phyloP scores from a whole-genome alignment of 2,329 filamentous ascomycete species.

The Magnaporthiopsis incrustans region DNA sequence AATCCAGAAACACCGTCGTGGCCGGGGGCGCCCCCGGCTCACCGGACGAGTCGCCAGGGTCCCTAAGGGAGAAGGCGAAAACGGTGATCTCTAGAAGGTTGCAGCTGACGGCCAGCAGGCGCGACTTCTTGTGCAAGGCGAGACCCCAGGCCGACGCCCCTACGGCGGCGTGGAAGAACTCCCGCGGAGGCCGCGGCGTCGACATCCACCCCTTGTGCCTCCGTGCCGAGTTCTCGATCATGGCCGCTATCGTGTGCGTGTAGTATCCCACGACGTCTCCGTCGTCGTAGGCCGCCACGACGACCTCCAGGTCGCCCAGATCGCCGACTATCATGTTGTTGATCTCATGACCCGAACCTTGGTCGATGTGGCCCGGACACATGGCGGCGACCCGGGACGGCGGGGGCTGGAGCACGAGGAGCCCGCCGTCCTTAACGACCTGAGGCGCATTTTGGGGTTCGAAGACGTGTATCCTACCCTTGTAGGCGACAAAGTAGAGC shows the following conservation, averaged over 20 bases:
- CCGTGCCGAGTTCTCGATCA: constrained; percentile 24
- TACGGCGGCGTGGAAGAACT: constrained; percentile 71
- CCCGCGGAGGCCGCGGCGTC: constrained; percentile 12
- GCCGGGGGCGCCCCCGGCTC: background rate
- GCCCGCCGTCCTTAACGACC: constrained; percentile 37
- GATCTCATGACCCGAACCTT: constrained; percentile 46
- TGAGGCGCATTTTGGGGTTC: constrained; percentile 40
- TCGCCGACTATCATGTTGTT: constrained; percentile 64
- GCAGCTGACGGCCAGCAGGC: constrained; percentile 76
- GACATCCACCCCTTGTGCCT: constrained; percentile 5
- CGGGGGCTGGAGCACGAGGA: constrained; percentile 40
- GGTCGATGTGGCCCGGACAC: constrained; percentile 47
- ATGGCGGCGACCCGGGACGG: constrained; percentile 29
- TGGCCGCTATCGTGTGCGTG: constrained; percentile 42
- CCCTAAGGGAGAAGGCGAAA: constrained; percentile 36
- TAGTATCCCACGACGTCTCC: constrained; percentile 69
- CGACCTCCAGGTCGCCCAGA: constrained; percentile 60
- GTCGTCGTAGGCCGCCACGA: constrained; percentile 63
- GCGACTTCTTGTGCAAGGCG: constrained; percentile 71
- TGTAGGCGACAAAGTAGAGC: constrained; percentile 55
- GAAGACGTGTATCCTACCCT: constrained; percentile 49
- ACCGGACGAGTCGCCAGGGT: background rate
- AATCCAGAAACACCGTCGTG: background rate
- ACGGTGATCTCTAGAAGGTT: constrained; percentile 55
- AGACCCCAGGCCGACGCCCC: constrained; percentile 80